Evolutionary conservation across 139 green algal species (phyloP), one percentile per base, ranked within the genome.

Genomic region (Spirogloea muscicola): DNA sequence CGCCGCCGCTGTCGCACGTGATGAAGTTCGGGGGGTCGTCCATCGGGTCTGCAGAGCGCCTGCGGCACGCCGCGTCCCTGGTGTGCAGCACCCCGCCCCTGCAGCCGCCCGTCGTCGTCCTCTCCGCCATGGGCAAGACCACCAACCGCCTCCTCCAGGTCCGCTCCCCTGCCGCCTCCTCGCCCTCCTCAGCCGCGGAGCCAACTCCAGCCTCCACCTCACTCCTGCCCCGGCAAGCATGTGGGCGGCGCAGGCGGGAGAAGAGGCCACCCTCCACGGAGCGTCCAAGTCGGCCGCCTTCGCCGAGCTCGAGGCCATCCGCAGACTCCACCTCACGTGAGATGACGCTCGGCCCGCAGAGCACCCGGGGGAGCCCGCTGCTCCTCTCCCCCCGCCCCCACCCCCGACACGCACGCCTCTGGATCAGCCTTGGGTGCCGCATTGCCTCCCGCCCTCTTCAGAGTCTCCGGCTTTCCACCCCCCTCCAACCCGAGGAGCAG

Each of bases 101-200:
- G 1, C 79, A 95, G 21, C 76, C 88, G 39, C 95, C 95, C 0
- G 85, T 84, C 38, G 85, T 99, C n/a, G 92, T 98, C 13, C 80
- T 99, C 41, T 96, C 88, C 9, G 95, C 95, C 3, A 99, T 99
- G 95, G 95, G 95, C 67, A 98, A 98, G 87, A 98, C 91, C 36
- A 99, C 94, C 43, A 98, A 99, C 80, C 80, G 93, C 73, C 87
- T 99, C 65, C 83, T 99, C 25, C 77, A 91, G 83, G 73, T 81
- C 37, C 18, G 37, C n/a, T n/a, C n/a, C 13, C 42, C 52, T 18
- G 46, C 4, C 31, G 62, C 27, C 27, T 36, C 31, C 18, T 62
- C 29, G 29, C 7, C 31, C 33, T 68, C 1, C 2, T 10, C 1
- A 61, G 0, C 0, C 21, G 38, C n/a, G n/a, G n/a, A n/a, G n/a